Evolutionary conservation across 176 grass and related monocot genomes (phyloP).

Genomic region (Zizania latifolia): DNA sequence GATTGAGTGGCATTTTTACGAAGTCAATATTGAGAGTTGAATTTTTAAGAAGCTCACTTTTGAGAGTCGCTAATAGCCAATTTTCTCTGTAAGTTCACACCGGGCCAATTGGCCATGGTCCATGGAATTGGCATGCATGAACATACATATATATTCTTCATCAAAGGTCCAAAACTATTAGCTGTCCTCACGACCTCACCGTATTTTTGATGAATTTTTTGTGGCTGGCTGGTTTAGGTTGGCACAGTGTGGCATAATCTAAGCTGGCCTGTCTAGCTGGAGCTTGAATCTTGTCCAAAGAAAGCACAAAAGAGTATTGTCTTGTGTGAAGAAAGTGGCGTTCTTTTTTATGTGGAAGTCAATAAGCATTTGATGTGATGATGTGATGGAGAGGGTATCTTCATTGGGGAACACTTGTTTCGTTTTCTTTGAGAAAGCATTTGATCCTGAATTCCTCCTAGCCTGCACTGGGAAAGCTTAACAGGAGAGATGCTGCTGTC

Average conservation of each 20-base stretch:
- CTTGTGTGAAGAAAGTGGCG: neutral
- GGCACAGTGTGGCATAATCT: too few species aligned
- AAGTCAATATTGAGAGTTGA: too few species aligned
- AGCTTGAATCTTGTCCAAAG: neutral
- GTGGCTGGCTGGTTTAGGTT: neutral
- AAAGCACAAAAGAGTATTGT: neutral
- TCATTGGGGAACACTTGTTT: conserved; percentile 24
- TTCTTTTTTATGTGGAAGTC: conserved; percentile 20
- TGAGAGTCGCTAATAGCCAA: too few species aligned
- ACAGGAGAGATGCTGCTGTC: conserved; percentile 18
- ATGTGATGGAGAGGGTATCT: conserved; percentile 39
- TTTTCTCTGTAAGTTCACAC: conserved; percentile 10
- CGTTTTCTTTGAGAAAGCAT: neutral
- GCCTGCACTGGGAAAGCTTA: neutral
- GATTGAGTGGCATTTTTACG: too few species aligned
- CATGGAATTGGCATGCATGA: conserved; percentile 6
- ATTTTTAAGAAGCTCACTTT: too few species aligned
- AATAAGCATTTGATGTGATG: neutral
- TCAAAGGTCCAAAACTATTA: conserved; percentile 25
- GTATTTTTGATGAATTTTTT: conserved; percentile 27
- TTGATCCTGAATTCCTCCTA: conserved; percentile 25
- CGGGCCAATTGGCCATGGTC: neutral
- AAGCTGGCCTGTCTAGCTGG: conserved; percentile 9
- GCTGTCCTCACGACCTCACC: conserved; percentile 34
- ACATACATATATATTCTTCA: neutral